Conservation (phyloP, 306 rosid species). For the Malus domestica region DNA sequence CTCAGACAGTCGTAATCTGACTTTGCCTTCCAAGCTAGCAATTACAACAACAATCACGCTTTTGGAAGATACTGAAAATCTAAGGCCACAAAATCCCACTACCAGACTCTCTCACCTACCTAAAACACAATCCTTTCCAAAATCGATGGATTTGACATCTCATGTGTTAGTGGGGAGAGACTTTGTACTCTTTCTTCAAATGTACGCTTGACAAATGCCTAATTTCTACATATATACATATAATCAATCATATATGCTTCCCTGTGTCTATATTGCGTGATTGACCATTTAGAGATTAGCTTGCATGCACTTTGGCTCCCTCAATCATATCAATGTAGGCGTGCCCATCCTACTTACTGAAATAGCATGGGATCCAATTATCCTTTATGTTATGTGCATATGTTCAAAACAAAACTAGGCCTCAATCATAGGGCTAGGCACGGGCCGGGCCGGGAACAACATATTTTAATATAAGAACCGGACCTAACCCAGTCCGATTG, state of each 20-base stretch:
- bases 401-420: no score
- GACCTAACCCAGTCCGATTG: no score
- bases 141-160: not conserved
- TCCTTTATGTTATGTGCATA: no score
- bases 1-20: not conserved
- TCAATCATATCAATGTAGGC: conserved; percentile 10
- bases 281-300: not conserved
- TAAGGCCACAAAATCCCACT: conserved; percentile 1
- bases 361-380: no score
- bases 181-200: conserved; percentile 20
- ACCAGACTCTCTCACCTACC: not conserved
- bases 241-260: not conserved
- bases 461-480: no score
- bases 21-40: not conserved
- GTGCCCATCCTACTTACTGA: no score
- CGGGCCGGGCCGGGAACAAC: no score
- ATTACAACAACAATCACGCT: not conserved
- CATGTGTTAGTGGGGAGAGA: conserved; percentile 12
- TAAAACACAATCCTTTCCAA: not conserved
- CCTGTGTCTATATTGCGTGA: not conserved
- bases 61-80: not conserved
- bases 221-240: not conserved
- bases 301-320: conserved; percentile 17
- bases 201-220: conserved; percentile 30
- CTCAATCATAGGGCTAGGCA: no score